phyloP scores from a whole-genome alignment of 2,329 filamentous ascomycete genomes.

The Pseudocercospora crystallina region DNA sequence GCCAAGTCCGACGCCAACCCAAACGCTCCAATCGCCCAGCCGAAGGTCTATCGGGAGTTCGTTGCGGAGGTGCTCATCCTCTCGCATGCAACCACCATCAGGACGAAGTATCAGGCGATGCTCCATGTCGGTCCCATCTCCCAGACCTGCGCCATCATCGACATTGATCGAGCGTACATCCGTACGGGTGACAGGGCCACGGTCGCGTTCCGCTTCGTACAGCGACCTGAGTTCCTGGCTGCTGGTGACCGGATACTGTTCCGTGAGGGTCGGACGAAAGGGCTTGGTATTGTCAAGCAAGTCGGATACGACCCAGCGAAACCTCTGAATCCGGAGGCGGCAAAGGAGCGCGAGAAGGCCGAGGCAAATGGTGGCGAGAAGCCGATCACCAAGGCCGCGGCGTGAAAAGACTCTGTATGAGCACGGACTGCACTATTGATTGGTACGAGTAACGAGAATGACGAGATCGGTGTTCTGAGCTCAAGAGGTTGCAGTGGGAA shows the following conservation, averaged over 20 bases:
- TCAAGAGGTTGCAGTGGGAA: no score
- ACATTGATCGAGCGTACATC: constrained; percentile 94
- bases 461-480: no score
- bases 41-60: constrained; percentile 55
- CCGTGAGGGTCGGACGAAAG: constrained; percentile 91
- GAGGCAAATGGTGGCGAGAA: background rate
- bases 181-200: constrained; percentile 90
- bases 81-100: constrained; percentile 94
- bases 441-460: no score
- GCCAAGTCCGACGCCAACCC: constrained; percentile 66
- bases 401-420: no score
- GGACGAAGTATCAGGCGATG: constrained; percentile 97
- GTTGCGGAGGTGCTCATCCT: constrained; percentile 82
- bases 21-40: constrained; percentile 38
- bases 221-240: constrained; percentile 86
- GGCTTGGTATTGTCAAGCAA: constrained; percentile 87
- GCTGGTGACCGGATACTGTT: constrained; percentile 89
- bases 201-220: constrained; percentile 92
- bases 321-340: constrained; percentile 44
- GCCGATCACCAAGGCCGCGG: no score
- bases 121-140: constrained; percentile 91
- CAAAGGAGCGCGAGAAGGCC: background rate
- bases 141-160: constrained; percentile 95
- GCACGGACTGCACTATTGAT: no score
- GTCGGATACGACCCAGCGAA: constrained; percentile 76